These are phyloP conservation scores for Arxiozyma slooffiae DNA, from an alignment of 1,139 yeast species.

Conservation along the genomic window DNA sequence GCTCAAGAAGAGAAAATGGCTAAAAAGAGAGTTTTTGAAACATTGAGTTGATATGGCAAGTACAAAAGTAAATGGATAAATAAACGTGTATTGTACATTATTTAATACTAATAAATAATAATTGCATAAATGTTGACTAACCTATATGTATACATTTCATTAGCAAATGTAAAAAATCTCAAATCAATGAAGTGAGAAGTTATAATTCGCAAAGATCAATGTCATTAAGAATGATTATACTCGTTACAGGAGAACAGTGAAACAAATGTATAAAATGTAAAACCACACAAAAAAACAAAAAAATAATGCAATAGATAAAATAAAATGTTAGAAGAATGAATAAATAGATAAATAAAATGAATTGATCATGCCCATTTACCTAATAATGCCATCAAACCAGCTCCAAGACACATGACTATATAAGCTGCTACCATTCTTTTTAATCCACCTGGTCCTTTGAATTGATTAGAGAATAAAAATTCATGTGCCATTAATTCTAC, in stretches of 20 bases:
- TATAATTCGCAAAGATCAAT: background rate
- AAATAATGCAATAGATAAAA: background rate
- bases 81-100: background rate
- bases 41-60: constrained; percentile 15
- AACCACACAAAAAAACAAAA: background rate
- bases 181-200: background rate
- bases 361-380: constrained; percentile 74
- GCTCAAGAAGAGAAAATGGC: constrained; percentile 46
- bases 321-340: background rate
- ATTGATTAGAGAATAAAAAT: constrained; percentile 60
- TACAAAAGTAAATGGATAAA: background rate
- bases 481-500: constrained; percentile 87
- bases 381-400: constrained; percentile 74
- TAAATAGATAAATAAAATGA: constrained; percentile 31
- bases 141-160: background rate
- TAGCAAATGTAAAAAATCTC: background rate
- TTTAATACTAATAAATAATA: too few species aligned
- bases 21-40: constrained; percentile 59
- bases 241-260: background rate
- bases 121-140: background rate
- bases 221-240: background rate
- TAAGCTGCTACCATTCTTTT: constrained; percentile 31
- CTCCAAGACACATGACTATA: constrained; percentile 49
- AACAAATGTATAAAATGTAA: background rate
- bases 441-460: constrained; percentile 37